phyloP scores from a whole-genome alignment of 2,329 filamentous ascomycete genomes.

The Arthrobotrys sphaeroides region DNA sequence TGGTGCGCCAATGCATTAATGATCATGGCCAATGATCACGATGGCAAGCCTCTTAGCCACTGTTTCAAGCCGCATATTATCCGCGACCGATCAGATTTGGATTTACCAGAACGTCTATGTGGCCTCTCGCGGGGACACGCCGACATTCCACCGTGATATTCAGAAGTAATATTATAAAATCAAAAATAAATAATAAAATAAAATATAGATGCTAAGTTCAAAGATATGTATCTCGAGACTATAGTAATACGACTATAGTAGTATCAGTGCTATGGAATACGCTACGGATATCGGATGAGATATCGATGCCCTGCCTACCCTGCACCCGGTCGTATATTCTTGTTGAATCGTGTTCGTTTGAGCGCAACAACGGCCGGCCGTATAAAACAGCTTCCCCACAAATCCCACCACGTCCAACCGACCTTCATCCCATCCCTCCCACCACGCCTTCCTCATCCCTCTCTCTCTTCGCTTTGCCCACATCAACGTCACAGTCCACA shows the following conservation, averaged over 20 bases:
- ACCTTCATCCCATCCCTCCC: neutral
- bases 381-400: slow-evolving; percentile 41
- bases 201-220: neutral
- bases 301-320: too few relatives aligned
- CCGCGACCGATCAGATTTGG: too few relatives aligned
- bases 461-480: neutral
- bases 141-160: too few relatives aligned
- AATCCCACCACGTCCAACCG: slow-evolving; percentile 53
- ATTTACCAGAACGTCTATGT: slow-evolving; percentile 43
- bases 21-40: neutral
- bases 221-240: too few relatives aligned
- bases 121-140: slow-evolving; percentile 32
- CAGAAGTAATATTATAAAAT: neutral
- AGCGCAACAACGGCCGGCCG: slow-evolving; percentile 8
- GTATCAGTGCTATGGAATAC: too few relatives aligned
- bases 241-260: too few relatives aligned
- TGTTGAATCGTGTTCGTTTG: slow-evolving; percentile 43
- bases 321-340: too few relatives aligned
- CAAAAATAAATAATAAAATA: neutral
- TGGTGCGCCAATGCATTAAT: too few relatives aligned
- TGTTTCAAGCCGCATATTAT: slow-evolving; percentile 42
- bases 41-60: neutral
- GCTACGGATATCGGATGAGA: too few relatives aligned
- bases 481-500: too few relatives aligned
- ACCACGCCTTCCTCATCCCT: neutral